These are phyloP conservation scores for Trichoderma virens DNA, from an alignment of 495 filamentous ascomycete species.

Conservation along the genomic window DNA sequence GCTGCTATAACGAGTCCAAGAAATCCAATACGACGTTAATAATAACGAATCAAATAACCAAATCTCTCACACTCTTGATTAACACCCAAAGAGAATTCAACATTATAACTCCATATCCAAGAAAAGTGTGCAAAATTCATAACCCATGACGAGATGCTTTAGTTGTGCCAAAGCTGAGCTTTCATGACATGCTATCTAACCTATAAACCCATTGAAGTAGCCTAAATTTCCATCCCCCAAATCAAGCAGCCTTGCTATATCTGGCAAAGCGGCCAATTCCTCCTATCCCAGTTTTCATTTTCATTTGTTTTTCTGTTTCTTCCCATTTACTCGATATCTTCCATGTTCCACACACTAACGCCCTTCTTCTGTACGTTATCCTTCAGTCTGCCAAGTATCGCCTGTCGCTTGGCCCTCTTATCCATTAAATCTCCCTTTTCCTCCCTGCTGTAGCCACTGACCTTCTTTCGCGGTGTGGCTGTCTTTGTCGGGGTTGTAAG, in stretches of 20 bases:
- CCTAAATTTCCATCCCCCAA: neutral
- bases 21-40: too few relatives aligned
- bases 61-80: too few relatives aligned
- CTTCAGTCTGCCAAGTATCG: constrained; percentile 39
- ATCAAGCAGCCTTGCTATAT: neutral
- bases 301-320: neutral
- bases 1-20: too few relatives aligned
- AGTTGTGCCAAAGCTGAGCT: neutral
- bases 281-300: neutral
- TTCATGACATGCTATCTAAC: constrained; percentile 6
- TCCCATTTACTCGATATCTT: constrained; percentile 21
- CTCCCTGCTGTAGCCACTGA: constrained; percentile 41
- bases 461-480: constrained; percentile 46
- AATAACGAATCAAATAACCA: too few relatives aligned
- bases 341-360: constrained; percentile 27
- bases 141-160: neutral
- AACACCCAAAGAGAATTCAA: too few relatives aligned
- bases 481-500: constrained; percentile 29
- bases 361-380: constrained; percentile 30
- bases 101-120: too few relatives aligned
- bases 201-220: neutral
- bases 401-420: constrained; percentile 47
- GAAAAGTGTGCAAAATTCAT: neutral
- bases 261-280: neutral
- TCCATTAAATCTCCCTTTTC: constrained; percentile 44